Evolutionary conservation across 805 yeast genomes (phyloP).

Genomic region (Metschnikowia henanensis): DNA sequence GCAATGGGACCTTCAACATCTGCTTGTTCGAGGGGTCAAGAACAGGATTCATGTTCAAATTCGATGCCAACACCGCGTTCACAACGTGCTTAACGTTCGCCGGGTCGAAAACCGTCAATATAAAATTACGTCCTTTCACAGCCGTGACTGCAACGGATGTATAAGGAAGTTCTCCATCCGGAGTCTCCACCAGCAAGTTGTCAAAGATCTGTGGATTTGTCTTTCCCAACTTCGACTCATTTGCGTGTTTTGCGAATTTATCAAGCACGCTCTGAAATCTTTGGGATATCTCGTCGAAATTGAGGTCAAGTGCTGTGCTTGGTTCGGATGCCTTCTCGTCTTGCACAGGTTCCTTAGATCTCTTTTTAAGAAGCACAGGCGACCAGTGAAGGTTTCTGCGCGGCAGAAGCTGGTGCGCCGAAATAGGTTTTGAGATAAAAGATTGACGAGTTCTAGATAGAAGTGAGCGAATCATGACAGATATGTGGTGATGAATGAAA

Average conservation of each 20-base stretch:
- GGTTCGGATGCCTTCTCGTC: constrained; percentile 7
- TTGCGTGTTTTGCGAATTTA: constrained; percentile 52
- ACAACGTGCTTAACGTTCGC: constrained; percentile 65
- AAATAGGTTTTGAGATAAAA: not conserved
- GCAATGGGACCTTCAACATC: constrained; percentile 69
- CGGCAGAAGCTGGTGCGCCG: not conserved
- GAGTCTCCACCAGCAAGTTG: constrained; percentile 49
- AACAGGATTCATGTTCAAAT: constrained; percentile 79
- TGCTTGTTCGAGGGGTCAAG: constrained; percentile 71
- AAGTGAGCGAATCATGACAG: constrained; percentile 9
- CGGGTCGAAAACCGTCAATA: constrained; percentile 89
- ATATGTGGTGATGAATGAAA: not conserved
- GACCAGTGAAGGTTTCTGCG: constrained; percentile 7
- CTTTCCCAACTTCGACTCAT: constrained; percentile 68
- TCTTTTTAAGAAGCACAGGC: constrained; percentile 13
- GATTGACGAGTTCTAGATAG: not conserved
- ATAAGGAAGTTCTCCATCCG: constrained; percentile 49
- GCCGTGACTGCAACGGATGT: constrained; percentile 71
- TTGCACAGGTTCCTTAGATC: constrained; percentile 15
- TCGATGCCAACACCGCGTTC: constrained; percentile 67
- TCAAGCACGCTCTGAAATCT: constrained; percentile 51
- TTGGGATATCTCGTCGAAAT: constrained; percentile 38
- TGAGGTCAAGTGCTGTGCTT: constrained; percentile 8
- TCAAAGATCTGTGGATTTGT: constrained; percentile 69
- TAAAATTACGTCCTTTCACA: constrained; percentile 63